Conservation (phyloP, 2,329 filamentous ascomycete species). For the Biscogniauxia sp. region DNA sequence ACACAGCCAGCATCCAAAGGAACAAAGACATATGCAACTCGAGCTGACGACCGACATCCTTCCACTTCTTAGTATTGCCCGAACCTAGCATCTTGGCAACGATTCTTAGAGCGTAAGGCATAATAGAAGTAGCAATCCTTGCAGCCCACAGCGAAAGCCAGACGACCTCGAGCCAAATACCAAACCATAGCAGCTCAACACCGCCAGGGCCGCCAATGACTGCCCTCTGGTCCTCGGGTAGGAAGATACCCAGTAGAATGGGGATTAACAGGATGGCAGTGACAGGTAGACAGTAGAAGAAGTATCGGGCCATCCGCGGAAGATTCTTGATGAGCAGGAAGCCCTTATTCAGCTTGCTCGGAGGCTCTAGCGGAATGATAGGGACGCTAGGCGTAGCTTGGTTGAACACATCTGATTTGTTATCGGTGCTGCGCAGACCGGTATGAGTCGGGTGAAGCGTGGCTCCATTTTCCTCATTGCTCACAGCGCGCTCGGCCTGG, state of each 20-base stretch:
- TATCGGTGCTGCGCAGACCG: constrained; percentile 19
- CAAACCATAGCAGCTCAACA: constrained; percentile 83
- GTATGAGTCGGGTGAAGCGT: constrained; percentile 25
- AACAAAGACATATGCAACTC: constrained; percentile 85
- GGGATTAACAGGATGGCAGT: constrained; percentile 65
- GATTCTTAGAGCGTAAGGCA: constrained; percentile 46
- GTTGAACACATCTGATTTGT: constrained; percentile 33
- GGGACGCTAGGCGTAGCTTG: constrained; percentile 19
- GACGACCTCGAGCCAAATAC: constrained; percentile 90
- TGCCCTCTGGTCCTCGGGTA: constrained; percentile 43
- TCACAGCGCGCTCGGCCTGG: constrained; percentile 31
- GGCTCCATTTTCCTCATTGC: constrained; percentile 17
- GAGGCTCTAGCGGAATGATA: constrained; percentile 52
- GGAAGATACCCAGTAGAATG: constrained; percentile 60
- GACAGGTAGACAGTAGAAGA: constrained; percentile 68
- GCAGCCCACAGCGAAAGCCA: constrained; percentile 89
- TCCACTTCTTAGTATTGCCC: constrained; percentile 90
- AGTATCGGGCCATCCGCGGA: constrained; percentile 68
- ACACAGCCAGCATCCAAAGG: constrained; percentile 85
- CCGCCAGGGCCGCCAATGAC: constrained; percentile 67
- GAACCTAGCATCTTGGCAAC: constrained; percentile 72
- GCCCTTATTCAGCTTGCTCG: constrained; percentile 59
- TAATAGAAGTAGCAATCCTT: constrained; percentile 50
- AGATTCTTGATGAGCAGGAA: constrained; percentile 50
- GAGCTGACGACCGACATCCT: constrained; percentile 79